Evolutionary conservation across 2,329 filamentous ascomycete genomes (phyloP), one percentile per base, ranked within the genome.

Genomic region (Calonectria montana): DNA sequence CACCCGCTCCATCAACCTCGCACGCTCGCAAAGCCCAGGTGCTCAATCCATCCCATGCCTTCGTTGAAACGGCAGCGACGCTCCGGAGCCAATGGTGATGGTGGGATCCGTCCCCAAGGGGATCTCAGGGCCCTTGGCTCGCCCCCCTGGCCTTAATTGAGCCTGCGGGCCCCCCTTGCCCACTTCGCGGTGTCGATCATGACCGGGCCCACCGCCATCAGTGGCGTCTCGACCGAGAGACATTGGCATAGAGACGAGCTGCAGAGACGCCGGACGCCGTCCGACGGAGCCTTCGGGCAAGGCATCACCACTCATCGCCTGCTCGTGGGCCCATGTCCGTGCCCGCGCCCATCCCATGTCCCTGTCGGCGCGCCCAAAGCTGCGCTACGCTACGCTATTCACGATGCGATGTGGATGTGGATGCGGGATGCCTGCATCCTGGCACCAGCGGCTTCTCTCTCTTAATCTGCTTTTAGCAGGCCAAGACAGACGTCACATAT

Each of bases 291-390:
- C 59, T 48, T 71, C 41, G 57, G 48, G 35, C 29, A 12, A 35
- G 62, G 37, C 29, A 71, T 59, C 63, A 59, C 55, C 55, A 68
- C 43, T 68, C 65, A 29, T 59, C 50, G 59, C 29, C 29, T 70
- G 43, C 23, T 23, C 43, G 12, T 43, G 23, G 23, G 37, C 41
- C 55, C 37, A 29, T 43, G 67, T 63, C 75, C n/a, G 61, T 67
- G 70, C 72, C 69, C 72, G 70, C 43, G 78, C 39, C 43, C 43
- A 47, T 75, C 74, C 53, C 77, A 73, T 77, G 76, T 72, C 74
- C 76, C 69, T 77, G 75, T 61, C 55, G 68, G 50, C 64, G 45
- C 66, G 35, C 35, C 64, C 29, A 27, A 31, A 41, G 23, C 13
- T 67, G 43, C 31, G 31, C 13, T 67, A 50, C 31, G 31, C 13